Percentiles rank a stretch among this genome's conserved stretches.
Conservation (phyloP, 2,329 filamentous ascomycete genomes). For the Fusarium goolgardi region DNA sequence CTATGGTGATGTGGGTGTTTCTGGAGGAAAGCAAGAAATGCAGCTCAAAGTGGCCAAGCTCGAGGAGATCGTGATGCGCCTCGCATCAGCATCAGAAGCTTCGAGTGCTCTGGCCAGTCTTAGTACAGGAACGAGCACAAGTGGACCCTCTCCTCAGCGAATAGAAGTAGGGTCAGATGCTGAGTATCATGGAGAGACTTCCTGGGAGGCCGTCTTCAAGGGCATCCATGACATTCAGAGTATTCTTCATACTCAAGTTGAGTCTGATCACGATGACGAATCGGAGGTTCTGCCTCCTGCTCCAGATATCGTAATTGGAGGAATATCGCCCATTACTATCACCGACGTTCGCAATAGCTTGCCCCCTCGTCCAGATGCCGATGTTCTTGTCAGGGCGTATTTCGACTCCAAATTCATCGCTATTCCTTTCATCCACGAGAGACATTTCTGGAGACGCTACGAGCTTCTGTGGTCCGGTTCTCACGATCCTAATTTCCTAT, state of each 20-base stretch:
- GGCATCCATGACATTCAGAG: slow-evolving; percentile 57
- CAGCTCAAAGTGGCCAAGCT: slow-evolving; percentile 55
- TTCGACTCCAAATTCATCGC: slow-evolving; percentile 55
- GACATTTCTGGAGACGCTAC: slow-evolving; percentile 62
- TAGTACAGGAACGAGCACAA: neutral
- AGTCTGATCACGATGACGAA: slow-evolving; percentile 10
- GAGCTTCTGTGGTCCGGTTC: slow-evolving; percentile 60
- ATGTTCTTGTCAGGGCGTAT: slow-evolving; percentile 53
- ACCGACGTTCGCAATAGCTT: slow-evolving; percentile 51
- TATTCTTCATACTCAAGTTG: slow-evolving; percentile 46
- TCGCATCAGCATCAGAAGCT: slow-evolving; percentile 44
- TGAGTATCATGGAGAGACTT: slow-evolving; percentile 54
- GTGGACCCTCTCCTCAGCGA: neutral
- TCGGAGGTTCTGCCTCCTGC: slow-evolving; percentile 21
- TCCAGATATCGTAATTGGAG: slow-evolving; percentile 52
- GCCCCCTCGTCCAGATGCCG: slow-evolving; percentile 53
- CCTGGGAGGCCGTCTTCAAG: slow-evolving; percentile 57
- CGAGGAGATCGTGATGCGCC: slow-evolving; percentile 56
- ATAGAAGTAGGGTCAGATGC: slow-evolving; percentile 28
- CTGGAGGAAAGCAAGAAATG: slow-evolving; percentile 50
- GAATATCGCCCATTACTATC: slow-evolving; percentile 45
- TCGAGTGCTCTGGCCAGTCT: neutral
- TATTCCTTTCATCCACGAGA: slow-evolving; percentile 54
- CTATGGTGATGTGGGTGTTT: slow-evolving; percentile 45
- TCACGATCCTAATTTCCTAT: slow-evolving; percentile 56